Evolutionary conservation across 2,329 filamentous ascomycete species (phyloP).

Genomic region (Pseudocercospora ulei): DNA sequence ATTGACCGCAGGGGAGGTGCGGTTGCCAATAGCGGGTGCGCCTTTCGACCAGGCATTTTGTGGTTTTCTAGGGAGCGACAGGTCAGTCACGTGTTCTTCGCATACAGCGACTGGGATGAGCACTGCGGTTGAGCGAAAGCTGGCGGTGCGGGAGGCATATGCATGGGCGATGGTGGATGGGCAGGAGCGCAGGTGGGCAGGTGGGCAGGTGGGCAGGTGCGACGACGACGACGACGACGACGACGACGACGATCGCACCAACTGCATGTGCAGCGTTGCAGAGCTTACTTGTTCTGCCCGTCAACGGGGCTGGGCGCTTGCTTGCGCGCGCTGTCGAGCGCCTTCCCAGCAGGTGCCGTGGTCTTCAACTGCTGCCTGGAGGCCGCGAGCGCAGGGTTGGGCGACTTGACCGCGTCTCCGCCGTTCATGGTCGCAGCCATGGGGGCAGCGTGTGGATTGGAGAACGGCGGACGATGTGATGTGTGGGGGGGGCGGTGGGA

Average conservation of each 20-base stretch:
- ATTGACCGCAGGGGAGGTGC: slow-evolving; percentile 38
- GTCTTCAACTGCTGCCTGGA: slow-evolving; percentile 43
- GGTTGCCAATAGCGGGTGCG: slow-evolving; percentile 10
- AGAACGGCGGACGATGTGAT: slow-evolving; percentile 17
- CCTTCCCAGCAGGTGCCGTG: slow-evolving; percentile 43
- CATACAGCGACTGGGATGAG: neutral
- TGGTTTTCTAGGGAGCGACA: slow-evolving; percentile 37
- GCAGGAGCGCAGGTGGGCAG: slow-evolving; percentile 1
- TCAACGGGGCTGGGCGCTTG: slow-evolving; percentile 49
- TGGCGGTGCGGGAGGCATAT: slow-evolving; percentile 10
- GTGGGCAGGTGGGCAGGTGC: slow-evolving; percentile 12
- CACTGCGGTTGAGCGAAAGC: slow-evolving; percentile 1
- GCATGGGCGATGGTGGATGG: slow-evolving; percentile 2
- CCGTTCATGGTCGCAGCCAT: slow-evolving; percentile 30
- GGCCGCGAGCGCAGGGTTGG: slow-evolving; percentile 8
- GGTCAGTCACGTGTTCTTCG: slow-evolving; percentile 11
- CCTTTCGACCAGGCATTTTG: slow-evolving; percentile 46
- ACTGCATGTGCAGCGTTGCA: slow-evolving; percentile 16
- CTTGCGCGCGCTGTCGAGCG: slow-evolving; percentile 46
- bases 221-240: neutral
- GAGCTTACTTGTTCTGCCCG: slow-evolving; percentile 46
- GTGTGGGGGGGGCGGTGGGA: slow-evolving; percentile 7
- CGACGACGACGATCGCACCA: too few relatives aligned
- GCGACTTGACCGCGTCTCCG: slow-evolving; percentile 21
- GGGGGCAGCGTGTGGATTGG: slow-evolving; percentile 21